A percentile compares a stretch with the other conserved stretches of the same genome.
Conservation (phyloP, 2,329 filamentous ascomycete species). For the Colletotrichum shisoi region DNA sequence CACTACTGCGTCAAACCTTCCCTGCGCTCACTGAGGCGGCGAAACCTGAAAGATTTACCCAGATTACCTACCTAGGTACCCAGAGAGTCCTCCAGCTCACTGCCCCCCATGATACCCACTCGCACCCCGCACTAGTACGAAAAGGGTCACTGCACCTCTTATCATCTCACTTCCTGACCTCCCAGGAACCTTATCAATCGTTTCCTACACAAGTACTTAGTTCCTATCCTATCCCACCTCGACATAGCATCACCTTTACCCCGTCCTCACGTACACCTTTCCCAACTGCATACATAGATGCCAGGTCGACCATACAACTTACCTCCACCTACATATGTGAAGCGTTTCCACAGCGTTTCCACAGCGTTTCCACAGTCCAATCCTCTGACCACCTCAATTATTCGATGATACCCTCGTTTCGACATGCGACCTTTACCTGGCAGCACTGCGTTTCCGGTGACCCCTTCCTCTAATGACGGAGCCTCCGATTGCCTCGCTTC, state of each 20-base stretch:
- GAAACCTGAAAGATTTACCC: background rate
- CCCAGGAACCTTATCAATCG: constrained; percentile 17
- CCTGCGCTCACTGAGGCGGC: background rate
- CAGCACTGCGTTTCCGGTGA: constrained; percentile 52
- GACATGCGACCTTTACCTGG: constrained; percentile 58
- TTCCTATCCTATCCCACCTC: background rate
- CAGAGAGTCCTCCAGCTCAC: background rate
- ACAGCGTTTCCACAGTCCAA: background rate
- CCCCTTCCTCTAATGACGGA: constrained; percentile 19
- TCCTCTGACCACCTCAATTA: background rate
- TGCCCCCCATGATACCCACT: constrained; percentile 1
- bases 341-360: no score
- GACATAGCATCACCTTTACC: background rate
- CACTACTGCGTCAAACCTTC: background rate
- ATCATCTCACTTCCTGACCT: constrained; percentile 14
- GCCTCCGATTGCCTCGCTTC: constrained; percentile 25
- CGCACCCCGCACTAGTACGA: constrained; percentile 19
- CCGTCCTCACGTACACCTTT: constrained; percentile 8
- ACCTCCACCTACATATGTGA: background rate
- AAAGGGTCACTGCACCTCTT: constrained; percentile 23
- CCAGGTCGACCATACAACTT: background rate
- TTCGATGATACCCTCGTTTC: constrained; percentile 21
- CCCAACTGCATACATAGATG: constrained; percentile 1
- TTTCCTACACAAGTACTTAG: background rate
- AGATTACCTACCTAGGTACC: no score